Conservation (phyloP, 2,329 filamentous ascomycete species). For the Delphinella strobiligena region DNA sequence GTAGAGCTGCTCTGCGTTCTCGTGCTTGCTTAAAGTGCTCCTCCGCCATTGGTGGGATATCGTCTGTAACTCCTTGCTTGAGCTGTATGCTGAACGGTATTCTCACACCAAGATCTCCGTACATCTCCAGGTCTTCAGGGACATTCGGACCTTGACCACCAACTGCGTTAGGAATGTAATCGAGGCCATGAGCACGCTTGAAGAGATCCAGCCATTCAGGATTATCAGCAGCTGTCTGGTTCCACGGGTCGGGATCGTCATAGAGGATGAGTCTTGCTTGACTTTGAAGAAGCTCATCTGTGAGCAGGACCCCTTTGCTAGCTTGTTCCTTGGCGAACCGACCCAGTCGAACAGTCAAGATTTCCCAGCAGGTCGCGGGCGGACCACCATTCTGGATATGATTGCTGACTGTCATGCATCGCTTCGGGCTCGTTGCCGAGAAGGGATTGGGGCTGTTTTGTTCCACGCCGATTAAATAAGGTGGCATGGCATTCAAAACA, state of each 20-base stretch:
- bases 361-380: constrained; percentile 31
- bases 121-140: constrained; percentile 23
- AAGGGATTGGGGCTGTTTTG: constrained; percentile 34
- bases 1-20: neutral
- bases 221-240: constrained; percentile 28
- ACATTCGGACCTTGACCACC: constrained; percentile 19
- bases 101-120: constrained; percentile 22
- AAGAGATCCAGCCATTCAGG: constrained; percentile 37
- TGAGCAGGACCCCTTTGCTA: constrained; percentile 27
- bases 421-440: constrained; percentile 26
- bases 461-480: constrained; percentile 39
- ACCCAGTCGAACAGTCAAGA: constrained; percentile 34
- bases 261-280: constrained; percentile 37
- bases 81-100: constrained; percentile 13
- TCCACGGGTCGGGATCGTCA: constrained; percentile 37
- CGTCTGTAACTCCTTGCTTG: neutral
- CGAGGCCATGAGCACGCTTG: constrained; percentile 36
- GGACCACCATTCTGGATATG: neutral
- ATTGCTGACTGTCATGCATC: constrained; percentile 2
- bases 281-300: constrained; percentile 37
- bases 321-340: constrained; percentile 29
- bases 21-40: neutral
- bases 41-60: neutral
- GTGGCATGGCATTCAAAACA: constrained; percentile 40
- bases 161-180: constrained; percentile 20